Percentiles rank a stretch among this genome's conserved stretches.
phyloP scores from a whole-genome alignment of 306 rosid species.

The Vigna nakashimae region DNA sequence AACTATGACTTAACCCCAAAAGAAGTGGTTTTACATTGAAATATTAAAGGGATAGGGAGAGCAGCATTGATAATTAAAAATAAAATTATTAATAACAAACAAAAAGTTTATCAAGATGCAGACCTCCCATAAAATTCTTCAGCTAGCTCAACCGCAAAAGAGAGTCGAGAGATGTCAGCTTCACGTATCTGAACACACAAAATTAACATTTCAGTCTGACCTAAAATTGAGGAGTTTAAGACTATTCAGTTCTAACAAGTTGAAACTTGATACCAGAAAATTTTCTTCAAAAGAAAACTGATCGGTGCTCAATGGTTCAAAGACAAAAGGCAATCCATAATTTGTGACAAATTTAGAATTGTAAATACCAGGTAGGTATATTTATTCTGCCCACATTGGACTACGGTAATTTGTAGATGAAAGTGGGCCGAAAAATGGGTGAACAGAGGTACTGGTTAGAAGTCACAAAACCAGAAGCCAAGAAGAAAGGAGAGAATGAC shows the following conservation, averaged over 20 bases:
- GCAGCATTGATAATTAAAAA: slow-evolving; percentile 17
- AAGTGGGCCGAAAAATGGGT: not conserved
- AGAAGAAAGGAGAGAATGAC: not conserved
- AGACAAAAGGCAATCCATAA: slow-evolving; percentile 26
- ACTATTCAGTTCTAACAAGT: slow-evolving; percentile 29
- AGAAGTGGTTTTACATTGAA: slow-evolving; percentile 13
- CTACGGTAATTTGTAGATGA: not conserved
- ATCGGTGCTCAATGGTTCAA: slow-evolving; percentile 17
- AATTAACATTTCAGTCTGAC: slow-evolving; percentile 34
- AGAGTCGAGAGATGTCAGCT: slow-evolving; percentile 94
- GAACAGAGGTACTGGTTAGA: not conserved
- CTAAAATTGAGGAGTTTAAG: slow-evolving; percentile 25
- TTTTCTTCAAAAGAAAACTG: not conserved
- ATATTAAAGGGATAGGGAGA: slow-evolving; percentile 10
- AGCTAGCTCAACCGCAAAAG: slow-evolving; percentile 99
- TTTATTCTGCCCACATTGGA: slow-evolving; percentile 25
- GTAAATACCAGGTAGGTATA: slow-evolving; percentile 8
- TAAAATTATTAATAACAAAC: slow-evolving; percentile 15
- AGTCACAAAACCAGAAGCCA: not conserved
- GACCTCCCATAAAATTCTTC: slow-evolving; percentile 99
- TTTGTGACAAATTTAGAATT: slow-evolving; percentile 10
- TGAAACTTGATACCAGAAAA: slow-evolving; percentile 26
- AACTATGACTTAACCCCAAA: slow-evolving; percentile 28
- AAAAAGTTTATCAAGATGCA: slow-evolving; percentile 40
- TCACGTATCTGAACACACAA: slow-evolving; percentile 80